phyloP scores from a whole-genome alignment of 1,139 yeast genomes.

The Pneumocystis carinii region DNA sequence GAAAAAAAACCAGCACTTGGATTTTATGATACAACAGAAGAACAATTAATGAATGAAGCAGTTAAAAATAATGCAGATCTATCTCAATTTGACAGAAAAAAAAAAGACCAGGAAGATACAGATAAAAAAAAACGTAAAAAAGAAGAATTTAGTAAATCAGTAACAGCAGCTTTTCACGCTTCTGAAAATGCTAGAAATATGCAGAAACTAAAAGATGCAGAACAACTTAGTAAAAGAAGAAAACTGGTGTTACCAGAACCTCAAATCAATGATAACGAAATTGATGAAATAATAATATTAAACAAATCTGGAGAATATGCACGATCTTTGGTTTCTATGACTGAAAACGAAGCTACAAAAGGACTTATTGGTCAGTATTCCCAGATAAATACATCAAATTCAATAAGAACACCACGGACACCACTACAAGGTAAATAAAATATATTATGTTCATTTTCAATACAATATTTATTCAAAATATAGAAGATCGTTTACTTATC shows the following conservation, averaged over 20 bases:
- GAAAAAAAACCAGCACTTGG: conserved; percentile 63
- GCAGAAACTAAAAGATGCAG: conserved; percentile 24
- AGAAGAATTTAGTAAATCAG: conserved; percentile 21
- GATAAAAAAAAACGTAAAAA: conserved; percentile 20
- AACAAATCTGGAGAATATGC: conserved; percentile 18
- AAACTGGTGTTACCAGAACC: conserved; percentile 44
- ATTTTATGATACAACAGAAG: conserved; percentile 51
- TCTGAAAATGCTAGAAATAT: conserved; percentile 28
- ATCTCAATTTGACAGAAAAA: conserved; percentile 35
- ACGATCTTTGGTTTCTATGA: conserved; percentile 15
- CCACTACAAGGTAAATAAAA: conserved; percentile 8
- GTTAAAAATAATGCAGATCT: conserved; percentile 34
- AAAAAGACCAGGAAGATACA: conserved; percentile 30
- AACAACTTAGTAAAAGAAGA: conserved; percentile 35
- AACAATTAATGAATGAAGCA: conserved; percentile 21
- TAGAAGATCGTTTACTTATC: conserved; percentile 17
- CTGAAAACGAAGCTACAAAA: conserved; percentile 14
- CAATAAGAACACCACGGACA: conserved; percentile 12
- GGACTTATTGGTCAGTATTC: conserved; percentile 7
- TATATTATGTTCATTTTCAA: background rate
- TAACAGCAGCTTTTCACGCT: conserved; percentile 18
- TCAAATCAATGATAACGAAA: conserved; percentile 26
- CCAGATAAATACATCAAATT: conserved; percentile 5
- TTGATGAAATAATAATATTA: conserved; percentile 23
- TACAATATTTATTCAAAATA: conserved; percentile 13